Evolutionary conservation across 495 filamentous ascomycete species (phyloP), one percentile per base, ranked within the genome.

Genomic region (Trichoderma gamsii): DNA sequence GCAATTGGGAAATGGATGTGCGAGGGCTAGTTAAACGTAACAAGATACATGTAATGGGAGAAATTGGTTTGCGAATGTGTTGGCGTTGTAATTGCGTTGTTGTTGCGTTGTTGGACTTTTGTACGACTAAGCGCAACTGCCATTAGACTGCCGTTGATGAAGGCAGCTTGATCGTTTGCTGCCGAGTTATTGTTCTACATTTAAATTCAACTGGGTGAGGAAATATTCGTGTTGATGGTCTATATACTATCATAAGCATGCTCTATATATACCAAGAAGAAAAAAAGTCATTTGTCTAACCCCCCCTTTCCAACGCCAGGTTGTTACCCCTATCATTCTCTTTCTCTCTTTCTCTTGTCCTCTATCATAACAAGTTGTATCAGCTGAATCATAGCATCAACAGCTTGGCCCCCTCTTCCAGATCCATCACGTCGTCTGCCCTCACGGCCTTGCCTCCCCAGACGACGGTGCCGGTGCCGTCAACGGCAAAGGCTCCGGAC

Each of bases 401-500:
- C 7, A 72, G 72, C 56, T 66, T 72, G 69, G 82, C 77, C 1
- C 78, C 83, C 1, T 79, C 81, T 51, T 80, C 77, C 67, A 88
- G 78, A 70, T 85, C 79, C 69, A 85, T 80, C 15, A 85, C 74
- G 66, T 86, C 81, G 69, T 85, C 83, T 3, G 82, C 83, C 46
- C 77, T 76, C 64, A 70, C 63, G 46, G 81, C 80, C 70, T 79
- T 78, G 18, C 76, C 74, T 7, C 77, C 78, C 86, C 85, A 87
- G 25, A 78, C 76, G 15, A 87, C 77, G 8, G 79, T 78, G 3
- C 83, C 84, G 21, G 80, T 71, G 8, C 77, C 78, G 76, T 88
- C 84, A 0, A 88, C 79, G 3, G 83, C 84, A 75, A 81, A 88
- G 29, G 79, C 78, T 3, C 85, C 86, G 9, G 79, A 74, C 65